Evolutionary conservation across 495 filamentous ascomycete genomes (phyloP).

Genomic region (Beverwykella pulmonaria): DNA sequence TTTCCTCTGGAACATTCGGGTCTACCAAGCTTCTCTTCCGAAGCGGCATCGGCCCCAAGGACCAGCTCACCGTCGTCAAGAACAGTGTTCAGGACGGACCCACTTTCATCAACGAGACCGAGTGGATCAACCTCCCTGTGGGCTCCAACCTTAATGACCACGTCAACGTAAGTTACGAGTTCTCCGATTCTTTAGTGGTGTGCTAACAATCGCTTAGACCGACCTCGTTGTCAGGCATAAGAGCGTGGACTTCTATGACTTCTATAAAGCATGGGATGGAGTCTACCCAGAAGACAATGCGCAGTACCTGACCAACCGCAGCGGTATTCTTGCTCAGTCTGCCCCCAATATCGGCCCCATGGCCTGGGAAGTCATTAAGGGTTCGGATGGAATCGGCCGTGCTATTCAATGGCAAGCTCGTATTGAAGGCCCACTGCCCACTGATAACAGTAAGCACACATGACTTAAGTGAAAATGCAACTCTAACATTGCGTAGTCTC

Average conservation of each 20-base stretch:
- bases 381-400: constrained; percentile 64
- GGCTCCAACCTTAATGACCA: constrained; percentile 76
- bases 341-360: constrained; percentile 69
- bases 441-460: constrained; percentile 38
- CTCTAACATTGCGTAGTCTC: constrained; percentile 41
- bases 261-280: constrained; percentile 60
- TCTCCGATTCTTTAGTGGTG: not conserved
- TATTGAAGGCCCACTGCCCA: constrained; percentile 50
- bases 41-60: constrained; percentile 45
- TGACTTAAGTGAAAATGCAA: constrained; percentile 41
- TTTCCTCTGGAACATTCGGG: constrained; percentile 72
- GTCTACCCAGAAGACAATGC: constrained; percentile 52
- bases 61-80: constrained; percentile 44
- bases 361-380: constrained; percentile 62
- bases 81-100: constrained; percentile 38
- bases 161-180: constrained; percentile 31
- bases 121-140: constrained; percentile 75
- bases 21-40: constrained; percentile 67
- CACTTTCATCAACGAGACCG: constrained; percentile 56
- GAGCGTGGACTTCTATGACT: constrained; percentile 65
- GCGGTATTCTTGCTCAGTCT: constrained; percentile 68
- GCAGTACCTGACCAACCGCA: constrained; percentile 54
- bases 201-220: constrained; percentile 56
- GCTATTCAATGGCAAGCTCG: constrained; percentile 68
- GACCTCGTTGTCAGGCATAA: constrained; percentile 65